These are phyloP conservation scores for Nakaseomyces nivariensis DNA, from an alignment of 1,139 yeast species.

Conservation along the genomic window DNA sequence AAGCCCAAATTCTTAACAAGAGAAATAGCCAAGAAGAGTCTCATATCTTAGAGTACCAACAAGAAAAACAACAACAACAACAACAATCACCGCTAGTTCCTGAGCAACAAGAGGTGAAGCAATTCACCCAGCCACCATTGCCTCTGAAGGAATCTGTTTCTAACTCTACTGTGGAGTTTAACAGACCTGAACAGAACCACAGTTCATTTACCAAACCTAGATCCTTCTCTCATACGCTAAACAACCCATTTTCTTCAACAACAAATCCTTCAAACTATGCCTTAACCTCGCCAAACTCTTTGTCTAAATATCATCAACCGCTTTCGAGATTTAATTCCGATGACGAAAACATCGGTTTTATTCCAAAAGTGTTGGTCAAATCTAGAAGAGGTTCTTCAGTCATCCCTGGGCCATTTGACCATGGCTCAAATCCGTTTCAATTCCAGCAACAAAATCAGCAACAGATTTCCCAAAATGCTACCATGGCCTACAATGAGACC, in stretches of 20 bases:
- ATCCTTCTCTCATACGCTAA: conserved; percentile 22
- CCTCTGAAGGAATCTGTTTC: neutral
- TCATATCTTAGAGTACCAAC: neutral
- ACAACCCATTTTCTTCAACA: conserved; percentile 10
- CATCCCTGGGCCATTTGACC: neutral
- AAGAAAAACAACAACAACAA: neutral
- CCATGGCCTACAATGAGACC: neutral
- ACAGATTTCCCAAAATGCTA: neutral
- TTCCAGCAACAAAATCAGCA: neutral
- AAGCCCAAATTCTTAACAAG: neutral
- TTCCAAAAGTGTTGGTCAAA: conserved; percentile 29
- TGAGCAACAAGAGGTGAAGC: neutral
- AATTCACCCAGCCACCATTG: neutral
- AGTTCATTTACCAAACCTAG: conserved; percentile 18
- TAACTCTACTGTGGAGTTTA: conserved; percentile 5
- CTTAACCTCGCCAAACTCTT: conserved; percentile 3
- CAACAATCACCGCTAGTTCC: too few relatives aligned
- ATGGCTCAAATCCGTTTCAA: conserved; percentile 5
- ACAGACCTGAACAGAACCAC: conserved; percentile 14
- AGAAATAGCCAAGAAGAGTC: neutral
- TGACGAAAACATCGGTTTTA: conserved; percentile 27
- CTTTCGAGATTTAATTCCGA: conserved; percentile 8
- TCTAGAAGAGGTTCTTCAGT: conserved; percentile 28
- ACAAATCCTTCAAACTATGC: neutral
- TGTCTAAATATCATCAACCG: conserved; percentile 6